Evolutionary conservation across 305 asterid genomes (phyloP).

Genomic region (Fraxinus greggii): DNA sequence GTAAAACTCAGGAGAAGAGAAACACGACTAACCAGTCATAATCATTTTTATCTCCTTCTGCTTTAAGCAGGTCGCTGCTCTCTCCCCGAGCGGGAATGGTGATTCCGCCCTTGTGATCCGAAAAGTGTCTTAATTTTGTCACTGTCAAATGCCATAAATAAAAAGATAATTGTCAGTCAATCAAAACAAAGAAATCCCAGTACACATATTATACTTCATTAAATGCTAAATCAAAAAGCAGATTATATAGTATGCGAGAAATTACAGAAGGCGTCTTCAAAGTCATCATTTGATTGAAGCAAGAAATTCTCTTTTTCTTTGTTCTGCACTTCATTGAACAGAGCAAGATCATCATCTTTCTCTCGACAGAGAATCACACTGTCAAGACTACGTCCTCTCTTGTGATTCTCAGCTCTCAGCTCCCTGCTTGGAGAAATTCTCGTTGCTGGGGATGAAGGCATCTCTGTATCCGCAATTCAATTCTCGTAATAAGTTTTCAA

Average conservation of each 20-base stretch:
- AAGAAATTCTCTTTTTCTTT: conserved; percentile 78
- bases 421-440: conserved; percentile 84
- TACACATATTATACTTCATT: conserved; percentile 10
- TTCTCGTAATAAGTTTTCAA: conserved; percentile 24
- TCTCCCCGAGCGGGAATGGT: conserved; percentile 83
- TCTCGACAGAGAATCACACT: conserved; percentile 54
- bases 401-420: conserved; percentile 68
- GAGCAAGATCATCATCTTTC: conserved; percentile 86
- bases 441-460: conserved; percentile 90
- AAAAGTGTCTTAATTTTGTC: conserved; percentile 54
- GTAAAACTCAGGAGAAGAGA: not conserved
- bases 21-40: conserved; percentile 77
- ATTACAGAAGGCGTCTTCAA: conserved; percentile 73
- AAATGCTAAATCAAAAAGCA: conserved; percentile 22
- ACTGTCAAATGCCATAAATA: conserved; percentile 54
- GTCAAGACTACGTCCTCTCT: conserved; percentile 85
- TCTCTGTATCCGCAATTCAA: conserved; percentile 29
- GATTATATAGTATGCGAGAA: conserved; percentile 19
- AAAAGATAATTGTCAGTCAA: conserved; percentile 30
- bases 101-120: conserved; percentile 69
- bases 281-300: conserved; percentile 67
- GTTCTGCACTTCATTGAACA: conserved; percentile 87
- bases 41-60: conserved; percentile 87
- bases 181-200: conserved; percentile 15
- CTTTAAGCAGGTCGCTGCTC: conserved; percentile 86